phyloP scores from a whole-genome alignment of 2,329 filamentous ascomycete species.

The Meredithiella fracta region DNA sequence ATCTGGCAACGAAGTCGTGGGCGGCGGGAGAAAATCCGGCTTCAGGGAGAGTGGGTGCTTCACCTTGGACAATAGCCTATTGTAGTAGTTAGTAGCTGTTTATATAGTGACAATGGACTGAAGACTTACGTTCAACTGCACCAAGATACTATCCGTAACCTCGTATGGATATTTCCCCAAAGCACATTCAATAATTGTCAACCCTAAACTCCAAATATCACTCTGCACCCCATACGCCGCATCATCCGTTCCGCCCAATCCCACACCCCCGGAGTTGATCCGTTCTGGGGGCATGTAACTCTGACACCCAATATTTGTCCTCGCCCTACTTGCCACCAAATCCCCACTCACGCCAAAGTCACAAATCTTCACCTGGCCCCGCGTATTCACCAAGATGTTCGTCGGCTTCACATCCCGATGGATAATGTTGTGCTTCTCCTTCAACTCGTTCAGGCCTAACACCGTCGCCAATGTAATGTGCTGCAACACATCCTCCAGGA shows the following conservation, averaged over 20 bases:
- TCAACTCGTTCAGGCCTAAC: slow-evolving; percentile 79
- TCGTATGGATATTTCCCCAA: slow-evolving; percentile 93
- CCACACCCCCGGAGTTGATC: slow-evolving; percentile 48
- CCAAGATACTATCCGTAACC: slow-evolving; percentile 96
- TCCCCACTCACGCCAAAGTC: slow-evolving; percentile 97
- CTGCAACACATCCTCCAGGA: slow-evolving; percentile 72
- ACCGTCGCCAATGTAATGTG: slow-evolving; percentile 86
- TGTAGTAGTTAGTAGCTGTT: not conserved
- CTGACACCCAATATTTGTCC: slow-evolving; percentile 97
- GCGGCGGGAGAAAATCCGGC: slow-evolving; percentile 65
- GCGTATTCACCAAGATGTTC: slow-evolving; percentile 86
- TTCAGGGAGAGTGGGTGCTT: slow-evolving; percentile 73
- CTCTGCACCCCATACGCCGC: slow-evolving; percentile 75
- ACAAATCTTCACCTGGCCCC: slow-evolving; percentile 91
- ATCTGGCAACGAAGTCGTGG: slow-evolving; percentile 73
- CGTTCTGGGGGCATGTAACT: slow-evolving; percentile 98
- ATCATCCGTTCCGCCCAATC: slow-evolving; percentile 24
- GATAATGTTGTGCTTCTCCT: slow-evolving; percentile 98
- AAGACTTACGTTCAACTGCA: slow-evolving; percentile 77
- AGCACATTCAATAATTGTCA: slow-evolving; percentile 92
- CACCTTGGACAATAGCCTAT: slow-evolving; percentile 92
- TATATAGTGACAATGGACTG: not conserved
- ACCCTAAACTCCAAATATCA: slow-evolving; percentile 89
- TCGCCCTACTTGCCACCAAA: slow-evolving; percentile 89
- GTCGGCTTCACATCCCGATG: slow-evolving; percentile 97